These are phyloP conservation scores for Saccharomycopsis sp. DNA, from an alignment of 805 yeast genomes.

Conservation along the genomic window DNA sequence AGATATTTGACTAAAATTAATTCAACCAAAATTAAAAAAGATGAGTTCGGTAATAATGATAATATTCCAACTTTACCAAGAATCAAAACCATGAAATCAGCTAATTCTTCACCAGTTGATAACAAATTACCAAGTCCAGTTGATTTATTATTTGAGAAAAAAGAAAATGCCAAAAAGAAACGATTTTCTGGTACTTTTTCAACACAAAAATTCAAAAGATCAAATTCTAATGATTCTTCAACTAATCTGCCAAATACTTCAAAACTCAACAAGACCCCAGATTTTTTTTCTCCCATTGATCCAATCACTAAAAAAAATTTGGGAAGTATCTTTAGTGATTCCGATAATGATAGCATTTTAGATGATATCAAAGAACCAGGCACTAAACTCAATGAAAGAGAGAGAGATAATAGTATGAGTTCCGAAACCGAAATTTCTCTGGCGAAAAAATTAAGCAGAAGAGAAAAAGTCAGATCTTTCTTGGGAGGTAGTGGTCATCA, in stretches of 20 bases:
- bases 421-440: not conserved
- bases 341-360: constrained; percentile 7
- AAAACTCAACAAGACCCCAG: not conserved
- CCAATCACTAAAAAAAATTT: constrained; percentile 10
- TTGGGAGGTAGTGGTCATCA: constrained; percentile 8
- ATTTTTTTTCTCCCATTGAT: constrained; percentile 10
- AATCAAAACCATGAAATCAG: not conserved
- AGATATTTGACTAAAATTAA: constrained; percentile 13
- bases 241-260: not conserved
- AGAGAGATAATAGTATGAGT: not conserved
- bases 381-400: not conserved
- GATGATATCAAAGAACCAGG: not conserved
- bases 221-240: not conserved
- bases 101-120: not conserved
- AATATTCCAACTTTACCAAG: constrained; percentile 7
- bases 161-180: constrained; percentile 8
- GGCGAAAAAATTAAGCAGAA: constrained; percentile 5
- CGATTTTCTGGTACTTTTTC: constrained; percentile 3
- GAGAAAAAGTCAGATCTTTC: constrained; percentile 14
- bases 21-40: not conserved
- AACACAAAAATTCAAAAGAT: constrained; percentile 1
- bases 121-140: constrained; percentile 13
- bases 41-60: constrained; percentile 7
- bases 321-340: constrained; percentile 13
- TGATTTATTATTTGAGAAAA: constrained; percentile 10